Conservation (phyloP, 208 protist genomes). For the Strigomonas galati region DNA sequence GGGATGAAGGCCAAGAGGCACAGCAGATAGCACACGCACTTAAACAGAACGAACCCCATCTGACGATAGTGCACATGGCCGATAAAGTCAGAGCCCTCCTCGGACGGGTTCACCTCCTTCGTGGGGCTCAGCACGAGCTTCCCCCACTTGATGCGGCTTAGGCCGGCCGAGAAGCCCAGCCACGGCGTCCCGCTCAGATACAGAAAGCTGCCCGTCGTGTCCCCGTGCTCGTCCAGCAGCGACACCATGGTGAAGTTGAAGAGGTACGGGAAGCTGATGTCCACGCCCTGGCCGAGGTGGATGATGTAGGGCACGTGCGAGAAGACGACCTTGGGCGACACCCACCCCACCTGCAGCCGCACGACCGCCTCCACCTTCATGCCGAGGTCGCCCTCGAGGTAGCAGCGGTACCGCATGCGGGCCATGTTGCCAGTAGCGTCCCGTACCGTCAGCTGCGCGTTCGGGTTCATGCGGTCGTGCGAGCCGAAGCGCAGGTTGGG, state of each 20-base stretch:
- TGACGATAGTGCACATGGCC: slow-evolving; percentile 75
- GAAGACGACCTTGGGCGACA: slow-evolving; percentile 78
- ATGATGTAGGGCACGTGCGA: slow-evolving; percentile 72
- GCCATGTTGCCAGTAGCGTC: slow-evolving; percentile 72
- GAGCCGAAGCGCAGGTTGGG: slow-evolving; percentile 56
- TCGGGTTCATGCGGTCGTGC: slow-evolving; percentile 72
- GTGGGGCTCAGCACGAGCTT: slow-evolving; percentile 73
- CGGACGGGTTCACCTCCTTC: slow-evolving; percentile 59
- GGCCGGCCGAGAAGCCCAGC: slow-evolving; percentile 65
- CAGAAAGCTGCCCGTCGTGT: slow-evolving; percentile 73
- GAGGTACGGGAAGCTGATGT: slow-evolving; percentile 77
- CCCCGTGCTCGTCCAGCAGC: slow-evolving; percentile 75
- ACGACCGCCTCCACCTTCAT: slow-evolving; percentile 77
- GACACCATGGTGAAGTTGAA: slow-evolving; percentile 83
- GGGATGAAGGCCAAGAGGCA: slow-evolving; percentile 74
- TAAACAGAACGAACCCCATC: slow-evolving; percentile 73
- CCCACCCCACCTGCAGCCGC: slow-evolving; percentile 79
- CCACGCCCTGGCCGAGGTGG: slow-evolving; percentile 69
- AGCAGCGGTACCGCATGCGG: slow-evolving; percentile 68
- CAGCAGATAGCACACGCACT: slow-evolving; percentile 46
- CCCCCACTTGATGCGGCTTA: slow-evolving; percentile 51
- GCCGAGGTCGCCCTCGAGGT: slow-evolving; percentile 50
- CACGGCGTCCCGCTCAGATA: slow-evolving; percentile 85
- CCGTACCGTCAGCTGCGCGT: slow-evolving; percentile 77
- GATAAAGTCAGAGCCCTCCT: slow-evolving; percentile 64